Evolutionary conservation across 78 protist species (phyloP).

Genomic region (Planoprotostelium fungivorum): DNA sequence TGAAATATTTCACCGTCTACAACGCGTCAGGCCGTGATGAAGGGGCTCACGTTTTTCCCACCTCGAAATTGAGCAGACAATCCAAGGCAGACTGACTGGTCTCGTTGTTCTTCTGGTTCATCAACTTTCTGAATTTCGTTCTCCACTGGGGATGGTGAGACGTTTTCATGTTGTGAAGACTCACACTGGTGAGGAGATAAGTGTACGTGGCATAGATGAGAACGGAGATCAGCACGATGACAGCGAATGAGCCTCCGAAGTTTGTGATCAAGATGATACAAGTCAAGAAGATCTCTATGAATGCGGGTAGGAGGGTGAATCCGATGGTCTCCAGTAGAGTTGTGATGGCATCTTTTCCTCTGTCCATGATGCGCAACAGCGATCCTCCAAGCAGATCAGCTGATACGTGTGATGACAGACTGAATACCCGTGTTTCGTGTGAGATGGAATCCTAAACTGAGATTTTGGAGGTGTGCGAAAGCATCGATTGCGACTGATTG

Average conservation of each 20-base stretch:
- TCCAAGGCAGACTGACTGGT: neutral
- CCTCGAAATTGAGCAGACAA: neutral
- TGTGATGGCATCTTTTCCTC: neutral
- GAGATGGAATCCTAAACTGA: neutral
- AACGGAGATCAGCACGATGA: neutral
- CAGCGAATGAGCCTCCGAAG: neutral
- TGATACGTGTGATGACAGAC: neutral
- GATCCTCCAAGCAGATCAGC: neutral
- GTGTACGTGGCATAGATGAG: neutral
- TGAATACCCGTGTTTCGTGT: neutral
- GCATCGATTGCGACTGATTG: neutral
- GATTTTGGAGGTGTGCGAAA: constrained; percentile 3
- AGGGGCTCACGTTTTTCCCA: neutral
- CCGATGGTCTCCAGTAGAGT: neutral
- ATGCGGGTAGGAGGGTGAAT: neutral
- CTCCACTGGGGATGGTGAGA: neutral
- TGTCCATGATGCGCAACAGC: neutral
- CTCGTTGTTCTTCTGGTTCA: neutral
- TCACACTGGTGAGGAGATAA: neutral
- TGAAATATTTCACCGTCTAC: constrained; percentile 67
- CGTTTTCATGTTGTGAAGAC: neutral
- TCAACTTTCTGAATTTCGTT: neutral
- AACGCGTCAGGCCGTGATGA: neutral
- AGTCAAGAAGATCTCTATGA: neutral
- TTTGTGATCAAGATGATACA: neutral